phyloP scores from a whole-genome alignment of 1,139 yeast species.

The Diutina mesorugosa region DNA sequence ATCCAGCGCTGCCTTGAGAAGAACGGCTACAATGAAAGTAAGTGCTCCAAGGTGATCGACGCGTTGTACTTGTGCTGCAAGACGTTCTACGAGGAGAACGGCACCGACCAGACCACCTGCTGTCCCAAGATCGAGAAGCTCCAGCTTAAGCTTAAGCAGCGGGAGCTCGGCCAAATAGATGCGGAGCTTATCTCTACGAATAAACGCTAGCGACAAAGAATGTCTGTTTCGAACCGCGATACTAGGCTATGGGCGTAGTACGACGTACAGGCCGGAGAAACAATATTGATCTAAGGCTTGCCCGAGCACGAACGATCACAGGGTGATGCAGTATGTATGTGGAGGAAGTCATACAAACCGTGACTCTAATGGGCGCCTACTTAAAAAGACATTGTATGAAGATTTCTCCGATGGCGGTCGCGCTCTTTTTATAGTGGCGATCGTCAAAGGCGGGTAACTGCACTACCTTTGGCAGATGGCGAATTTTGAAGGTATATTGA shows the following conservation, averaged over 20 bases:
- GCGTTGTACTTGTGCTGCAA: constrained; percentile 50
- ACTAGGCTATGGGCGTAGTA: constrained; percentile 17
- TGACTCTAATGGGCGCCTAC: constrained; percentile 94
- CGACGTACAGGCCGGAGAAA: constrained; percentile 57
- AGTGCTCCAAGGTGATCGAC: constrained; percentile 47
- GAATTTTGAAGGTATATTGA: neutral
- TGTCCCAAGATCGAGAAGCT: constrained; percentile 51
- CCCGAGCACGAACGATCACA: constrained; percentile 78
- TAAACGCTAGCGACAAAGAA: constrained; percentile 6
- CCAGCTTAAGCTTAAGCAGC: constrained; percentile 43
- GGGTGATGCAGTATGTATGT: constrained; percentile 35
- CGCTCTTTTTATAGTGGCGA: neutral
- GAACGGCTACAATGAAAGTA: constrained; percentile 47
- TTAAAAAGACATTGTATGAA: constrained; percentile 57
- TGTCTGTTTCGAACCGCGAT: constrained; percentile 68
- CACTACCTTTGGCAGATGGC: neutral
- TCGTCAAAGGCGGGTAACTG: neutral
- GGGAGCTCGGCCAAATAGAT: constrained; percentile 38
- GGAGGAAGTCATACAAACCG: constrained; percentile 45
- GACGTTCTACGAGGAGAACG: constrained; percentile 38
- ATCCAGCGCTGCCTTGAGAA: constrained; percentile 51
- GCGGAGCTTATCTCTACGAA: constrained; percentile 26
- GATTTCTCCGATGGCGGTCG: constrained; percentile 4
- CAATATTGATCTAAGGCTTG: constrained; percentile 59
- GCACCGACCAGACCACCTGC: constrained; percentile 44